phyloP scores from a whole-genome alignment of 257 asterid genomes.

The Solanum virginianum region DNA sequence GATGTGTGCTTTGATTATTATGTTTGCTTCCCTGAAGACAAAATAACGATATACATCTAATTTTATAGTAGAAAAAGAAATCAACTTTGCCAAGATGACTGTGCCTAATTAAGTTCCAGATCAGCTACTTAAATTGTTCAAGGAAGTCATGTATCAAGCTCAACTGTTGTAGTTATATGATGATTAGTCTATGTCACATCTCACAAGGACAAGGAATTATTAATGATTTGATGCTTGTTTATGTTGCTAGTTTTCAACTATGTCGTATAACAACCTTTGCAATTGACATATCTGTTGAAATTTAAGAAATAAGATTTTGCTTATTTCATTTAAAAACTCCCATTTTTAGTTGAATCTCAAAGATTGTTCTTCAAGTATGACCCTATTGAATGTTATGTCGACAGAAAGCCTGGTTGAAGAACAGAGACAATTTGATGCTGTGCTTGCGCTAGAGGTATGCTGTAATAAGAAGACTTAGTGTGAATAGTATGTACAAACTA shows the following conservation, averaged over 20 bases:
- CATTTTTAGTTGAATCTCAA: constrained; percentile 7
- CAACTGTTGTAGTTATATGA: not conserved
- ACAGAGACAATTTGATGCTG: constrained; percentile 73
- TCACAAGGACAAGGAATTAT: not conserved
- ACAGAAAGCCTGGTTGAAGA: constrained; percentile 90
- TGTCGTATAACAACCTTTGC: not conserved
- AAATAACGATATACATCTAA: not conserved
- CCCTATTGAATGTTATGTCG: constrained; percentile 11
- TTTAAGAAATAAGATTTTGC: not conserved
- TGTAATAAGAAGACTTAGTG: not conserved
- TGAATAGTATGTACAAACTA: not conserved
- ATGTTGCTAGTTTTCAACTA: not conserved
- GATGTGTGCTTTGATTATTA: not conserved
- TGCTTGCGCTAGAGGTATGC: constrained; percentile 78
- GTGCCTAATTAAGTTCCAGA: not conserved
- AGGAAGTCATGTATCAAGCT: not conserved
- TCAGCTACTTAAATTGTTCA: not conserved
- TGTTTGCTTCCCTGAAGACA: not conserved
- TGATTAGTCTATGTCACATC: not conserved
- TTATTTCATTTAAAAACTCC: not conserved
- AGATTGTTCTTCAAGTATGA: constrained; percentile 15
- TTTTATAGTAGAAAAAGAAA: not conserved
- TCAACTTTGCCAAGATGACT: not conserved
- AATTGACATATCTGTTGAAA: not conserved
- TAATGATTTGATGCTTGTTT: not conserved